Percentiles rank a stretch among this genome's conserved stretches.
Evolutionary conservation across 2,329 filamentous ascomycete genomes (phyloP).

Genomic region (Botrytis medusae): DNA sequence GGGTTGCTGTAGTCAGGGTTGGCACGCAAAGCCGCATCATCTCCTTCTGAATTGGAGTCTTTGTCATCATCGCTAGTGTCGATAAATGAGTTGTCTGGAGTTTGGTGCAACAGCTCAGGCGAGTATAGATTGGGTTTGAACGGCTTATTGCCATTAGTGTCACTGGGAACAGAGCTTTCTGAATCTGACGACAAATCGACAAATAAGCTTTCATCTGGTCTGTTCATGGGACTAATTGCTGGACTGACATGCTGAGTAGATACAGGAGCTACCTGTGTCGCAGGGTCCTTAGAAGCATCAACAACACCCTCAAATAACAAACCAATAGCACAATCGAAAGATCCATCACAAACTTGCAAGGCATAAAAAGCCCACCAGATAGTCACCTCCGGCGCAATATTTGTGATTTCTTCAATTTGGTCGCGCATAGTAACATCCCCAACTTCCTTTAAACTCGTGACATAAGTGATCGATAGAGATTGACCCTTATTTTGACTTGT

Average conservation of each 20-base stretch:
- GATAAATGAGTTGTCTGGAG: not conserved
- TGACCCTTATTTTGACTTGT: not conserved
- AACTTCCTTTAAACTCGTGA: not conserved
- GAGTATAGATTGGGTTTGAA: not conserved
- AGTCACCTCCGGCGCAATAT: not conserved
- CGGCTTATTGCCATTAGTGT: not conserved
- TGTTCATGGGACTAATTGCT: not conserved
- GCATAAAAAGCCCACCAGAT: conserved; percentile 14
- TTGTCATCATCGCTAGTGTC: not conserved
- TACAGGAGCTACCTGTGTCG: not conserved
- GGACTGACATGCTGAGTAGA: not conserved
- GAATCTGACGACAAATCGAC: not conserved
- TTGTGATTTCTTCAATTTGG: not conserved
- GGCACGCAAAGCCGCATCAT: not conserved
- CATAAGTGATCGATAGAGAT: not conserved
- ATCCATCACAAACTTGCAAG: conserved; percentile 8
- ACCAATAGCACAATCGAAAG: not conserved
- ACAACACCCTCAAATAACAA: conserved; percentile 5
- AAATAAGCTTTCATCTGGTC: not conserved
- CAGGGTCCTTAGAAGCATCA: not conserved
- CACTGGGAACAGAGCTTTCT: not conserved
- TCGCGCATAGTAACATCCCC: not conserved
- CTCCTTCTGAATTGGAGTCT: not conserved
- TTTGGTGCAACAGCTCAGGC: not conserved
- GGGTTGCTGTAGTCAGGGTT: not conserved